A percentile compares a stretch with the other conserved stretches of the same genome.
These are phyloP conservation scores for Sugiyamaella marilandica DNA, from an alignment of 805 yeast genomes.

Conservation along the genomic window DNA sequence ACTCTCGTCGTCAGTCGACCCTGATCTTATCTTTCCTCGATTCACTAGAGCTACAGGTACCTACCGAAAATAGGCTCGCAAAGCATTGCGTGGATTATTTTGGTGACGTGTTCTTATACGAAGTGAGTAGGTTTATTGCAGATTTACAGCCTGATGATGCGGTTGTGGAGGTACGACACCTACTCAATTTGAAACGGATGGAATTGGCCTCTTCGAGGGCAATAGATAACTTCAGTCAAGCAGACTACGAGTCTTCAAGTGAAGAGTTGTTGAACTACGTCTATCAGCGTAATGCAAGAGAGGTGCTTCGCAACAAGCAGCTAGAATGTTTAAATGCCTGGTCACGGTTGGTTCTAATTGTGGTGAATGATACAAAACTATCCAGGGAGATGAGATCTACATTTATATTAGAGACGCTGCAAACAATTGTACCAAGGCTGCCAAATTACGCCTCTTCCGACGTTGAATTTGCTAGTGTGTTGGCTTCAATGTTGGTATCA, in stretches of 20 bases:
- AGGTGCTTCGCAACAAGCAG: constrained; percentile 39
- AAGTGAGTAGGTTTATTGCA: constrained; percentile 5
- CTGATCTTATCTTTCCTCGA: constrained; percentile 67
- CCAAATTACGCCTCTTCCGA: constrained; percentile 68
- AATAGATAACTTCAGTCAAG: constrained; percentile 10
- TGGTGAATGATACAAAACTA: constrained; percentile 59
- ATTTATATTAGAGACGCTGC: constrained; percentile 73
- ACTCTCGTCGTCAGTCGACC: constrained; percentile 39
- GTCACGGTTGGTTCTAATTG: constrained; percentile 72
- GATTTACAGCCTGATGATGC: constrained; percentile 9
- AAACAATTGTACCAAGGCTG: constrained; percentile 68
- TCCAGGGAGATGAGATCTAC: constrained; percentile 44
- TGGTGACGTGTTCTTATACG: background rate
- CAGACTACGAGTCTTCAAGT: constrained; percentile 9
- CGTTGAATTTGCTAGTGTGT: constrained; percentile 62
- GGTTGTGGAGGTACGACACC: constrained; percentile 14
- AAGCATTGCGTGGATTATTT: background rate
- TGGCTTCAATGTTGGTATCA: constrained; percentile 70
- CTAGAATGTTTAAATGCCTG: constrained; percentile 69
- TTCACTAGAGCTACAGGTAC: constrained; percentile 47
- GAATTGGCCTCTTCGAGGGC: constrained; percentile 17
- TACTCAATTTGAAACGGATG: constrained; percentile 24
- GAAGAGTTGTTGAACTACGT: constrained; percentile 34
- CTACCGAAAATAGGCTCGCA: background rate
- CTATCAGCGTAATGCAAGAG: constrained; percentile 37